Evolutionary conservation across 139 green algal species (phyloP).

Genomic region (Dunaliella primolecta): DNA sequence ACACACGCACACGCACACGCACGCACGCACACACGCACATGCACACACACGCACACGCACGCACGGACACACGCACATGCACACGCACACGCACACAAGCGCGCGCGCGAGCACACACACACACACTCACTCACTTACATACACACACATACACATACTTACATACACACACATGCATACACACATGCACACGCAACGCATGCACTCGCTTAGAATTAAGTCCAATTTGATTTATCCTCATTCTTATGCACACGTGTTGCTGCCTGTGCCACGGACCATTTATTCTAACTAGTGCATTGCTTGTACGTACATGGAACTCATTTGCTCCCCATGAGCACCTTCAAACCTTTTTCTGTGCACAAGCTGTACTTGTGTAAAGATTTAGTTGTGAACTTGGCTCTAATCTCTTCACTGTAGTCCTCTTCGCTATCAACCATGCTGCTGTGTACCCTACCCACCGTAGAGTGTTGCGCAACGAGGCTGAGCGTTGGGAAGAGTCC

Average conservation of each 20-base stretch:
- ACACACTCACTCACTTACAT: constrained; percentile 54
- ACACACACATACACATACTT: constrained; percentile 66
- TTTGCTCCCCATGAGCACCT: too few relatives aligned
- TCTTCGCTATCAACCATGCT: constrained; percentile 82
- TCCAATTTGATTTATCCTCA: too few relatives aligned
- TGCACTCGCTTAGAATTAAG: too few relatives aligned
- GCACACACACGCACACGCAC: neutral
- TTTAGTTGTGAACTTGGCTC: constrained; percentile 32
- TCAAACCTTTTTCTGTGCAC: too few relatives aligned
- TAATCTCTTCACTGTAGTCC: constrained; percentile 51
- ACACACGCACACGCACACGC: neutral
- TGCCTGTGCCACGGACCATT: too few relatives aligned
- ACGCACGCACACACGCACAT: constrained; percentile 12
- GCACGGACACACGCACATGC: neutral
- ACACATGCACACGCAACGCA: too few relatives aligned
- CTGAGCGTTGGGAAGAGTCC: neutral
- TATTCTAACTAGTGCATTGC: too few relatives aligned
- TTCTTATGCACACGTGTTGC: too few relatives aligned
- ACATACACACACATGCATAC: too few relatives aligned
- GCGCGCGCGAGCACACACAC: constrained; percentile 89
- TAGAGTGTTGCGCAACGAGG: constrained; percentile 2
- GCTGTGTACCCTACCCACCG: constrained; percentile 63
- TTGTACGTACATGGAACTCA: too few relatives aligned
- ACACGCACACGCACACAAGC: constrained; percentile 33
- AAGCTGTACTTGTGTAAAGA: too few relatives aligned